Conservation (phyloP, 106 monocot genomes). For the Acorus gramineus region DNA sequence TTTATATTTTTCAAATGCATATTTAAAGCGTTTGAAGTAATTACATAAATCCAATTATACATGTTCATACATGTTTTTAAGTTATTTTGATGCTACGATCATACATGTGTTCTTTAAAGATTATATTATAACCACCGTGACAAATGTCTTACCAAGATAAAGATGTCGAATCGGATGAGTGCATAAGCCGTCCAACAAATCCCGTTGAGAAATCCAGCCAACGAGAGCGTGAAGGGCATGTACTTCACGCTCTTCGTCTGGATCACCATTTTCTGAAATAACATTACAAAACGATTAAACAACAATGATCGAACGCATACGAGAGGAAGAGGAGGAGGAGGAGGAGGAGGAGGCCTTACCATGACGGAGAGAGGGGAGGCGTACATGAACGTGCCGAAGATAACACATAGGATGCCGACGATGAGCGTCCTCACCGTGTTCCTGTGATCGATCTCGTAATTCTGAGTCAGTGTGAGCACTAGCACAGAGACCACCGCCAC, state of each 20-base stretch:
- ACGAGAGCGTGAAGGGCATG: conserved; percentile 42
- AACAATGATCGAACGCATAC: too few relatives aligned
- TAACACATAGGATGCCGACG: conserved; percentile 42
- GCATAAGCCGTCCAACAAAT: conserved; percentile 44
- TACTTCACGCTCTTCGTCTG: conserved; percentile 47
- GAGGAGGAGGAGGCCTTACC: conserved; percentile 10
- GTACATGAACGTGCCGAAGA: conserved; percentile 59
- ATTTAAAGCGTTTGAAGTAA: too few relatives aligned
- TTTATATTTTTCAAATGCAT: too few relatives aligned
- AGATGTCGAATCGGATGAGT: conserved; percentile 41
- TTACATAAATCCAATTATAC: too few relatives aligned
- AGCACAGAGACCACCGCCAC: conserved; percentile 22
- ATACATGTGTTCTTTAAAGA: too few relatives aligned
- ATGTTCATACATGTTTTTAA: too few relatives aligned
- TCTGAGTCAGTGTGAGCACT: too few relatives aligned
- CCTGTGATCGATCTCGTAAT: conserved; percentile 16
- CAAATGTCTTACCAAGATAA: conserved; percentile 30
- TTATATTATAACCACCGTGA: too few relatives aligned
- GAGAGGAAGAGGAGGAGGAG: too few relatives aligned
- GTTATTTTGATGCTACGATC: too few relatives aligned
- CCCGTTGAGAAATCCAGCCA: conserved; percentile 40
- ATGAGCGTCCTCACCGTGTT: conserved; percentile 22
- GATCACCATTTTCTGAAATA: conserved; percentile 35
- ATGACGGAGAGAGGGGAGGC: conserved; percentile 51
- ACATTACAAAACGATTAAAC: too few relatives aligned